Base-by-base conservation (phyloP, 1,139 yeast genomes). In the Pneumocystis jirovecii region DNA sequence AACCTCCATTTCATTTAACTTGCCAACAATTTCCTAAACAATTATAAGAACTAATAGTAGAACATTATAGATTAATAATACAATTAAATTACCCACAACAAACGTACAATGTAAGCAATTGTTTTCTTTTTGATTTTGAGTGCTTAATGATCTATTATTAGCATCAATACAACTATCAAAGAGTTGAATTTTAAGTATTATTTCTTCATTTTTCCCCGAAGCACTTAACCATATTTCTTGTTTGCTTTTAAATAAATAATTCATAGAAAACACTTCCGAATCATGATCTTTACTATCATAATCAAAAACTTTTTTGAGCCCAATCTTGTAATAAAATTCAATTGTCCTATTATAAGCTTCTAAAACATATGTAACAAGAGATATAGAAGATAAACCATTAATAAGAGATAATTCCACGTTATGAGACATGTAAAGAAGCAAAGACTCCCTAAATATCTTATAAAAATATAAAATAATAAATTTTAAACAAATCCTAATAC, bases 201-300 rank as follows among this genome's bases (percentile, higher is more conserved):
- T 70, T 40, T 70, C 69, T 61, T 74, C 74, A 29, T 71, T 73
- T 67, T 79, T 79, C 35, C 75, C 63, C 65, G 80, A 82, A 25
- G 81, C 75, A 71, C 83, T 83, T 60, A 84, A 72, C 88, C 88
- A 84, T 60, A 80, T 72, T 73, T 84, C 88, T 63, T 70, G 65
- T 64, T 72, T 63, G 25, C 73, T 69, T 71, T 72, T 68, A 67
- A 66, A 62, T 72, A 71, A 64, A 69, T 69, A 65, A 69, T 72
- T 76, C 73, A 74, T 65, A 66, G 67, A 63, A 66, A 56, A 7
- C 70, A 68, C 61, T 44, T 72, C 70, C 21, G 70, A 68, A 37
- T 76, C 70, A 62, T 73, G 74, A 12, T 74, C 70, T 15, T 12
- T 29, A 25, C 45, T 5, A 25, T 39, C 31, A 31, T 39, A 60